These are phyloP conservation scores for Boletus reticuloceps DNA, from an alignment of 768 basidiomycete genomes.

Conservation along the genomic window DNA sequence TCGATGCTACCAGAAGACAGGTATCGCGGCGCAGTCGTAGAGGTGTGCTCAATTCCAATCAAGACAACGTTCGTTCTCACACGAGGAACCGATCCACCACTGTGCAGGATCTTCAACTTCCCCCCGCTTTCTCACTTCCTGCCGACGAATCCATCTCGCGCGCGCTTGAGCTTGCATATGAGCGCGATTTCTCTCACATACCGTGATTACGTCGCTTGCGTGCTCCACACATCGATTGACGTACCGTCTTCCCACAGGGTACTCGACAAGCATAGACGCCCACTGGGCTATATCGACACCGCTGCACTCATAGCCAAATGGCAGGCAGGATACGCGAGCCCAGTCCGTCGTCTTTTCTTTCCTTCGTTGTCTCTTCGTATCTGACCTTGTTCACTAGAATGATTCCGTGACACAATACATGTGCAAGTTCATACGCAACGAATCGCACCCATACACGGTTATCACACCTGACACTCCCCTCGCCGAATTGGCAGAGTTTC, in stretches of 20 bases:
- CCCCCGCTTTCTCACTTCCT: conserved; percentile 85
- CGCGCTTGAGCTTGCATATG: conserved; percentile 86
- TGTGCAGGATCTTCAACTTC: conserved; percentile 62
- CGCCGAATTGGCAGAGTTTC: conserved; percentile 77
- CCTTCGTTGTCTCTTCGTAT: neutral
- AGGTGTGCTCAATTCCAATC: conserved; percentile 45
- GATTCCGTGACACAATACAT: conserved; percentile 72
- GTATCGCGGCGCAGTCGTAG: conserved; percentile 89
- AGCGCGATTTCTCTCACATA: conserved; percentile 91
- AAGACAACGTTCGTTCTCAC: neutral
- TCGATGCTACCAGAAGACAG: conserved; percentile 39
- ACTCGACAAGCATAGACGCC: conserved; percentile 65
- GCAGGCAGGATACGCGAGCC: conserved; percentile 69
- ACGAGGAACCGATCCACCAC: neutral
- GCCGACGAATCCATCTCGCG: conserved; percentile 65
- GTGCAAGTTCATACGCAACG: conserved; percentile 68
- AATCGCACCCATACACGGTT: conserved; percentile 66
- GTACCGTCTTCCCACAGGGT: conserved; percentile 49
- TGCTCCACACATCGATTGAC: neutral
- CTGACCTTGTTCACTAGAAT: conserved; percentile 39
- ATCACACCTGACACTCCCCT: conserved; percentile 82
- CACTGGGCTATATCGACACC: conserved; percentile 84
- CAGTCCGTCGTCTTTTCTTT: conserved; percentile 44
- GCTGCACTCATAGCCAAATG: conserved; percentile 71
- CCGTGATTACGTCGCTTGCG: conserved; percentile 51